Conservation (phyloP, 1,139 yeast species). For the Magnusiomyces paraingens region DNA sequence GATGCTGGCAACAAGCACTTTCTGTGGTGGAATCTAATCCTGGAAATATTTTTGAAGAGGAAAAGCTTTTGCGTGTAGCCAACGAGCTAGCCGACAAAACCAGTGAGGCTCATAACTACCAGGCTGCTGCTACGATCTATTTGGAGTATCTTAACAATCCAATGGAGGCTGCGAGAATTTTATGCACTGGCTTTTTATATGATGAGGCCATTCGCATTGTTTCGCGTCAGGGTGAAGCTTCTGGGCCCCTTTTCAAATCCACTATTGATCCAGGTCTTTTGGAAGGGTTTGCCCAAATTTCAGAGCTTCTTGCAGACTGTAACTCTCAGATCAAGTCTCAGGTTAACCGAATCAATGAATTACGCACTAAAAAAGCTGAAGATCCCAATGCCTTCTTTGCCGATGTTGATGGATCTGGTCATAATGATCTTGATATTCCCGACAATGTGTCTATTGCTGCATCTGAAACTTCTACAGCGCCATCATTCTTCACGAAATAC, state of each 20-base stretch:
- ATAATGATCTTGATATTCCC: constrained; percentile 48
- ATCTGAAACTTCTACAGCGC: constrained; percentile 86
- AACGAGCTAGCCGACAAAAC: constrained; percentile 54
- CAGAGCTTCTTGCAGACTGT: constrained; percentile 89
- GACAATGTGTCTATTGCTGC: constrained; percentile 95
- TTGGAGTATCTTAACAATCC: constrained; percentile 53
- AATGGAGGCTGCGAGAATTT: constrained; percentile 56
- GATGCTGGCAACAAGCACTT: constrained; percentile 82
- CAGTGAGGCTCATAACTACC: constrained; percentile 63
- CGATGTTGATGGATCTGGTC: constrained; percentile 22
- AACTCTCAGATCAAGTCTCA: constrained; percentile 80
- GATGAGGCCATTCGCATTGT: constrained; percentile 73
- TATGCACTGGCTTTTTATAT: constrained; percentile 69
- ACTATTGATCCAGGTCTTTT: constrained; percentile 68
- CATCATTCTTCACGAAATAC: constrained; percentile 88
- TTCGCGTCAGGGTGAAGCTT: constrained; percentile 21
- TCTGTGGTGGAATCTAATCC: constrained; percentile 40
- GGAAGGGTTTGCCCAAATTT: constrained; percentile 82
- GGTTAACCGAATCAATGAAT: constrained; percentile 71
- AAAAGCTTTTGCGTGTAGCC: constrained; percentile 41
- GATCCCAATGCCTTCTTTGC: constrained; percentile 80
- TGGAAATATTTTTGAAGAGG: constrained; percentile 29
- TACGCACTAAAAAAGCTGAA: constrained; percentile 70
- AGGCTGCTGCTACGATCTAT: constrained; percentile 80
- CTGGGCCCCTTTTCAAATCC: constrained; percentile 18